Conservation (phyloP, 176 grass and related monocot genomes). For the Urochloa ruziziensis region DNA sequence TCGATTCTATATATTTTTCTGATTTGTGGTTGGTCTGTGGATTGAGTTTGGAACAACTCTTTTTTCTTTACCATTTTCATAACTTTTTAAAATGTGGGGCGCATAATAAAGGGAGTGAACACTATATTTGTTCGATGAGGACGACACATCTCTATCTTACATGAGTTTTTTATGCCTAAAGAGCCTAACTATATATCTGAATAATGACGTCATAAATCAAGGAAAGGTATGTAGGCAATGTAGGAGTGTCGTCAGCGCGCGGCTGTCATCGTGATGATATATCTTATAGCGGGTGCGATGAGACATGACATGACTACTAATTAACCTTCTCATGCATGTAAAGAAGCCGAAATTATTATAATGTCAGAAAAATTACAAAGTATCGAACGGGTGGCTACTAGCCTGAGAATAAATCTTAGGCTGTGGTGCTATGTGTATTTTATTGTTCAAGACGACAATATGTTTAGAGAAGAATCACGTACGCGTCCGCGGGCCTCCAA, state of each 20-base stretch:
- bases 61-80: background rate
- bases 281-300: background rate
- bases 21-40: background rate
- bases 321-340: background rate
- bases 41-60: background rate
- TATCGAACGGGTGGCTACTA: background rate
- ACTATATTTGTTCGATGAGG: background rate
- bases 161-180: background rate
- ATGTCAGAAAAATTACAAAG: background rate
- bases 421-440: background rate
- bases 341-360: background rate
- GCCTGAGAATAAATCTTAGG: background rate
- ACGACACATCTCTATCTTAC: background rate
- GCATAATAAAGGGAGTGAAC: background rate
- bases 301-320: background rate
- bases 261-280: background rate
- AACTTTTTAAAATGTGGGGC: background rate
- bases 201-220: background rate
- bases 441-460: background rate
- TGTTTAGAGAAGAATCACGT: background rate
- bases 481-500: no score
- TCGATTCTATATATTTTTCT: background rate
- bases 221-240: background rate
- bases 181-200: background rate
- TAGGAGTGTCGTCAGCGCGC: background rate